Evolutionary conservation across 768 basidiomycete species (phyloP), one percentile per base, ranked within the genome.

Genomic region (Kwoniella bestiolae): DNA sequence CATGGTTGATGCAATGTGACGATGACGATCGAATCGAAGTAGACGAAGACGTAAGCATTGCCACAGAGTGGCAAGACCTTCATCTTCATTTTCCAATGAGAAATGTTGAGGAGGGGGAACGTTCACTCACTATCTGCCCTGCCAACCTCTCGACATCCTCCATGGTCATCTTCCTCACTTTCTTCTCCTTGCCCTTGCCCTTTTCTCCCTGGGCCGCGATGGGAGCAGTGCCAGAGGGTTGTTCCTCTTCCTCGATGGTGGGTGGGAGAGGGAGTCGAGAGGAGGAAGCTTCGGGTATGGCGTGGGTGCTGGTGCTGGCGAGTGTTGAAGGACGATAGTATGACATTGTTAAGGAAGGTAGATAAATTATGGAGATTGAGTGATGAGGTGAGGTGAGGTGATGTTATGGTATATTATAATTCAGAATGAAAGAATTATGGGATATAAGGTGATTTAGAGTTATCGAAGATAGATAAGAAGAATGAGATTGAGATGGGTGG

Each of bases 221-320:
- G n/a, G 29, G 26, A 31, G 26, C 14, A 12, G 14, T 11, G 21
- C 14, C 50, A 16, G 25, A 26, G 29, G 52, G 3, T 32, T n/a
- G 2, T n/a, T n/a, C 50, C 25, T 25, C 60, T 12, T 38, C 34
- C 16, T 35, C 58, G 31, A 52, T 56, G 3, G 56, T 41, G 14
- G 64, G 63, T 4, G 66, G 66, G 3, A 47, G 25, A 25, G 63
- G 63, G 2, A 38, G 55, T 18, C 53, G 63, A 26, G 63, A 64
- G 11, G 63, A 47, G 45, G 57, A 44, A 52, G 45, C 51, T 25
- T 29, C 29, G 14, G 52, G 23, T 25, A n/a, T 29, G 52, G 62
- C 45, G 66, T 62, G 45, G 47, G 51, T 45, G 45, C 18, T 6
- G 29, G 34, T 47, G 26, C 23, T 16, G 56, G 58, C 25, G 29